Evolutionary conservation across 495 filamentous ascomycete species (phyloP).

Genomic region (Penicillium robsamsonii): DNA sequence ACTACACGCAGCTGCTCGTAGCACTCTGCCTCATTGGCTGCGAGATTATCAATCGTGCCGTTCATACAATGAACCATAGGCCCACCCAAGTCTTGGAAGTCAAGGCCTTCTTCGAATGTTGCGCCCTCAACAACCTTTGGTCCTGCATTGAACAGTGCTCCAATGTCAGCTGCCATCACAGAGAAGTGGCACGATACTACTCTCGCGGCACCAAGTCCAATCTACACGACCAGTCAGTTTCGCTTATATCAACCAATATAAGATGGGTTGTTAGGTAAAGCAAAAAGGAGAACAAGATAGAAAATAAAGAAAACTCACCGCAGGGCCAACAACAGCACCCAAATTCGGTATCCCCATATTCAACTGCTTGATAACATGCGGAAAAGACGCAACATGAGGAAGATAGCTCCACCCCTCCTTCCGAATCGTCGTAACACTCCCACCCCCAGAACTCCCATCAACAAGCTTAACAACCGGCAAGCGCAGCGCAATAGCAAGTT

Average conservation of each 20-base stretch:
- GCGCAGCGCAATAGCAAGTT: slow-evolving; percentile 47
- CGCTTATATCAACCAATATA: neutral
- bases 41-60: slow-evolving; percentile 64
- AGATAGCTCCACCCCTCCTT: slow-evolving; percentile 57
- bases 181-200: slow-evolving; percentile 62
- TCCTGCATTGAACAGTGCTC: slow-evolving; percentile 61
- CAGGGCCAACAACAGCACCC: slow-evolving; percentile 60
- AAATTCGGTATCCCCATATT: slow-evolving; percentile 63
- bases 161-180: slow-evolving; percentile 63
- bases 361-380: slow-evolving; percentile 52
- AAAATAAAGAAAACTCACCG: slow-evolving; percentile 29
- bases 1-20: slow-evolving; percentile 59
- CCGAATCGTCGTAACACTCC: slow-evolving; percentile 58
- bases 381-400: slow-evolving; percentile 51
- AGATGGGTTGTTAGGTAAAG: neutral
- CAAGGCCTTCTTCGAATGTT: slow-evolving; percentile 59
- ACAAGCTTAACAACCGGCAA: slow-evolving; percentile 61
- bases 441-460: slow-evolving; percentile 61
- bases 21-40: slow-evolving; percentile 56
- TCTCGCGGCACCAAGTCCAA: slow-evolving; percentile 60
- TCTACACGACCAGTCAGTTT: slow-evolving; percentile 24
- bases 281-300: neutral
- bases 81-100: slow-evolving; percentile 55
- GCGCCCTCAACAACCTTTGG: slow-evolving; percentile 60
- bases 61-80: slow-evolving; percentile 61